Evolutionary conservation across 305 asterid species (phyloP).

Genomic region (Solanum hybrid): DNA sequence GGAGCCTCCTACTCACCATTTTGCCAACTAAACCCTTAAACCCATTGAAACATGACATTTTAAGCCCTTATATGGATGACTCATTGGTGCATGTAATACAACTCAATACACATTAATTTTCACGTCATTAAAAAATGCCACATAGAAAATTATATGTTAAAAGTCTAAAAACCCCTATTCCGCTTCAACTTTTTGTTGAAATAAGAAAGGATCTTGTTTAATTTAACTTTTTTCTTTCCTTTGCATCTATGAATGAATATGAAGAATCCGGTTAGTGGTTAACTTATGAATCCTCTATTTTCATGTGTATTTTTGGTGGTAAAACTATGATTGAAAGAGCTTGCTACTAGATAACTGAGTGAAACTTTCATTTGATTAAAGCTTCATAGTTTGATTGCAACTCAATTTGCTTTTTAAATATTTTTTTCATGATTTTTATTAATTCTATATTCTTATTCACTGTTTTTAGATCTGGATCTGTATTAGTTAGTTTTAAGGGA

Average conservation of each 20-base stretch:
- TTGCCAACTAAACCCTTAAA: neutral
- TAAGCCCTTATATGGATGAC: neutral
- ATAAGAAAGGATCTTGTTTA: neutral
- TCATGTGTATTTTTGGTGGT: neutral
- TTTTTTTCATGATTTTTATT: too few species aligned
- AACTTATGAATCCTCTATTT: neutral
- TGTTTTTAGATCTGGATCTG: too few species aligned
- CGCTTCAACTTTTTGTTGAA: neutral
- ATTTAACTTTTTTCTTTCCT: neutral
- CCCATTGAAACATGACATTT: neutral
- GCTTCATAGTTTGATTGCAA: too few species aligned
- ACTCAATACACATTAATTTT: neutral
- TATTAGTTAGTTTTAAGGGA: too few species aligned
- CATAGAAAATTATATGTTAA: neutral
- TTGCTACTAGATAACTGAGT: too few species aligned
- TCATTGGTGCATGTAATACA: neutral
- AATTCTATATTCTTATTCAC: too few species aligned
- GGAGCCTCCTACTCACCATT: neutral
- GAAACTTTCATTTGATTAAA: too few species aligned
- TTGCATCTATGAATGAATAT: too few species aligned
- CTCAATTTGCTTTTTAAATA: too few species aligned
- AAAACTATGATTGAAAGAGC: too few species aligned
- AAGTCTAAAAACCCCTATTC: too few species aligned
- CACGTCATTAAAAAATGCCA: neutral
- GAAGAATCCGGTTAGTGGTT: neutral